Evolutionary conservation across 768 basidiomycete species (phyloP).

Genomic region (Kwoniella sp.): DNA sequence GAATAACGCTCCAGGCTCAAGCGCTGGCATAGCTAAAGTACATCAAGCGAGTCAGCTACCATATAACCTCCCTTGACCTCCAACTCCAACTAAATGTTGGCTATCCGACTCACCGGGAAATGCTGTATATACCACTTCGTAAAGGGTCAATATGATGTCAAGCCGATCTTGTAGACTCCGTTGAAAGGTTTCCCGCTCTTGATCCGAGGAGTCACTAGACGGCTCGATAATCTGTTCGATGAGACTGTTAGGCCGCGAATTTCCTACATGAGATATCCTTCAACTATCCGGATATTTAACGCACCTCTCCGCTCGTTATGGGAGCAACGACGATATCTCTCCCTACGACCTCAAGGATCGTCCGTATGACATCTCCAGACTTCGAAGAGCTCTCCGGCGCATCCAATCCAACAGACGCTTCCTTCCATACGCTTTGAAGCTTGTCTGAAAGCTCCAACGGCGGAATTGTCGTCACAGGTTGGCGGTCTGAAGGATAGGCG

Average conservation of each 20-base stretch:
- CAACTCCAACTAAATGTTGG: background rate
- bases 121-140: slow-evolving; percentile 34
- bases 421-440: slow-evolving; percentile 22
- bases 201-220: background rate
- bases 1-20: slow-evolving; percentile 50
- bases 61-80: too few relatives aligned
- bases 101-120: slow-evolving; percentile 29
- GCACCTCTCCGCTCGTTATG: slow-evolving; percentile 31
- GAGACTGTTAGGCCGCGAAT: too few relatives aligned
- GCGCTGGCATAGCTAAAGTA: slow-evolving; percentile 22
- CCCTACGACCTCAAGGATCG: slow-evolving; percentile 44
- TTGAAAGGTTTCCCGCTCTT: slow-evolving; percentile 25
- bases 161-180: slow-evolving; percentile 37
- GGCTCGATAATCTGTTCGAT: slow-evolving; percentile 21
- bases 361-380: slow-evolving; percentile 30
- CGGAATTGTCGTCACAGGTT: slow-evolving; percentile 19
- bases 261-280: too few relatives aligned
- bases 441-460: slow-evolving; percentile 15
- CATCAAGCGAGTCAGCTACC: background rate
- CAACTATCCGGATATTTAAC: slow-evolving; percentile 6
- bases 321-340: slow-evolving; percentile 37
- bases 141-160: slow-evolving; percentile 45
- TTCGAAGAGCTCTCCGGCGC: slow-evolving; percentile 12
- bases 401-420: slow-evolving; percentile 3
- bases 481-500: slow-evolving; percentile 16